Conservation (phyloP, 108 stramenopile species). For the Pseudonitzschia multistriata region DNA sequence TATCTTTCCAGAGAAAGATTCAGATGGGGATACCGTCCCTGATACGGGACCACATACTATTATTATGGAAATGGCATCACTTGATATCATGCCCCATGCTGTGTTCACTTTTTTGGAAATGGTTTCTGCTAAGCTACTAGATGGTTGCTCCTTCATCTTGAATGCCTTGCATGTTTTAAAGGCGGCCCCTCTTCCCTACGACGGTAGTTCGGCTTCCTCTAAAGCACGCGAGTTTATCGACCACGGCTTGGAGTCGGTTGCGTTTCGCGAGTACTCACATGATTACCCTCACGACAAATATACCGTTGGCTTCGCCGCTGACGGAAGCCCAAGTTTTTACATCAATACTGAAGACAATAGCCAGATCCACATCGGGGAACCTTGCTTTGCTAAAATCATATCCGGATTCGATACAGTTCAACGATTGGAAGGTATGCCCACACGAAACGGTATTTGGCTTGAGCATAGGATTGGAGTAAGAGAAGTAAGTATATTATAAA, state of each 20-base stretch:
- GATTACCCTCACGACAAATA: conserved; percentile 70
- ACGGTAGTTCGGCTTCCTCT: conserved; percentile 19
- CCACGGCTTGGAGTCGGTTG: conserved; percentile 48
- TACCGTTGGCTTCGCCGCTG: conserved; percentile 78
- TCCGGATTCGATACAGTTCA: conserved; percentile 60
- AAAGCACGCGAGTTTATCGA: conserved; percentile 48
- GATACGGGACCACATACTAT: conserved; percentile 41
- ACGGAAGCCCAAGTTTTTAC: conserved; percentile 78
- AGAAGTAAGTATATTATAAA: conserved; percentile 30
- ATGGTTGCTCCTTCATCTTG: conserved; percentile 51
- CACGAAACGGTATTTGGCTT: conserved; percentile 49
- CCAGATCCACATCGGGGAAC: conserved; percentile 65
- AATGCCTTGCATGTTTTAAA: conserved; percentile 58
- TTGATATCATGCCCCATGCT: conserved; percentile 76
- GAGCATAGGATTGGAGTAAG: conserved; percentile 44
- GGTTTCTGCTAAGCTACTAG: conserved; percentile 44
- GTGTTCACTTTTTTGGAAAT: conserved; percentile 69
- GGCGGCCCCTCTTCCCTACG: conserved; percentile 53
- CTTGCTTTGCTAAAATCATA: conserved; percentile 73
- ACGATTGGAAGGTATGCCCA: conserved; percentile 41
- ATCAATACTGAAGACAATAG: conserved; percentile 87
- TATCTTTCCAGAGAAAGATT: conserved; percentile 35
- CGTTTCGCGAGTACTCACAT: conserved; percentile 71
- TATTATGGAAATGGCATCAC: conserved; percentile 65
- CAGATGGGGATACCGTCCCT: neutral